Percentiles rank a stretch among this genome's conserved stretches.
Evolutionary conservation across 306 rosid genomes (phyloP).

Genomic region (barrel medic (Medicago truncatula)): DNA sequence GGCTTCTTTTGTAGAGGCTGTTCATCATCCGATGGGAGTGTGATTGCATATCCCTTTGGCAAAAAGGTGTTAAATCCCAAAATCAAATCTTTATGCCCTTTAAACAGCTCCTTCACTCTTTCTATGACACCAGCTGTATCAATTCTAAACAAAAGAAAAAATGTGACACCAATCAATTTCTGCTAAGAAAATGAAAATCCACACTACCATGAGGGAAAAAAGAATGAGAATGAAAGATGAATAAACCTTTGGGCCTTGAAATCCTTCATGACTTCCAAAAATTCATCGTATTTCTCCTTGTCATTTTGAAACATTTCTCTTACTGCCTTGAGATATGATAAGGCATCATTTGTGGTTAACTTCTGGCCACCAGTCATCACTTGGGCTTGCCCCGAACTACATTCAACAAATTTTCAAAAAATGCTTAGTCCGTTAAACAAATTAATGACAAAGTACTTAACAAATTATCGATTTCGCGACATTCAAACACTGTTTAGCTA

Average conservation of each 20-base stretch:
- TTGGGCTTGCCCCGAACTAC: slow-evolving; percentile 75
- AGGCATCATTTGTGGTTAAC: slow-evolving; percentile 60
- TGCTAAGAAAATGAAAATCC: background rate
- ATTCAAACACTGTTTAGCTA: slow-evolving; percentile 12
- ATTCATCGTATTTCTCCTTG: slow-evolving; percentile 65
- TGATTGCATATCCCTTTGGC: slow-evolving; percentile 75
- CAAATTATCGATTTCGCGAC: slow-evolving; percentile 32
- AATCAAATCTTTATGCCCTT: slow-evolving; percentile 71
- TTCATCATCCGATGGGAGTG: slow-evolving; percentile 76
- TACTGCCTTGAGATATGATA: slow-evolving; percentile 65
- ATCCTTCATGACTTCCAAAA: slow-evolving; percentile 75
- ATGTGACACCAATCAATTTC: slow-evolving; percentile 22
- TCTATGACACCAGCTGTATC: slow-evolving; percentile 67
- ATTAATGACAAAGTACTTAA: slow-evolving; percentile 30
- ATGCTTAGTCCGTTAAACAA: slow-evolving; percentile 18
- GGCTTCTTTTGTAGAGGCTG: slow-evolving; percentile 90
- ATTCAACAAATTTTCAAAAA: slow-evolving; percentile 37
- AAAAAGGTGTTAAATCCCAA: slow-evolving; percentile 77
- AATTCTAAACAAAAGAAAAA: slow-evolving; percentile 54
- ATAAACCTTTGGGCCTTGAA: slow-evolving; percentile 73
- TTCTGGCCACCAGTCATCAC: slow-evolving; percentile 60
- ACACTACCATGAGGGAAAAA: background rate
- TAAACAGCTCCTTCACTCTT: slow-evolving; percentile 69
- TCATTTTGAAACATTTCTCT: slow-evolving; percentile 72
- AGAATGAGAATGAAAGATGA: background rate